Conservation (phyloP, 768 basidiomycete species). For the Suillus bovinus region DNA sequence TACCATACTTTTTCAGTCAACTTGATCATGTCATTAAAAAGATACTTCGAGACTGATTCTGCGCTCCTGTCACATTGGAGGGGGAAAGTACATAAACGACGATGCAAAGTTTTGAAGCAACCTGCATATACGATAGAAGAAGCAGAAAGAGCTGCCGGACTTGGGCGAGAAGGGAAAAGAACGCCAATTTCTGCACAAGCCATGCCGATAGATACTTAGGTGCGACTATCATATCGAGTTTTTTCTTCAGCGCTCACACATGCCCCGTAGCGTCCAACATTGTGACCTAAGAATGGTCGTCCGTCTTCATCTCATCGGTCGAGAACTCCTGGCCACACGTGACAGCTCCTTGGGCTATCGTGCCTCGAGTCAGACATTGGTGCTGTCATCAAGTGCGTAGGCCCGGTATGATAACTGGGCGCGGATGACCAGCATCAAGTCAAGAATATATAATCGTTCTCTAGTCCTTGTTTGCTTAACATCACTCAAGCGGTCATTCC, state of each 20-base stretch:
- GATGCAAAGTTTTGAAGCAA: constrained; percentile 77
- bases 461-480: background rate
- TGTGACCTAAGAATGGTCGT: background rate
- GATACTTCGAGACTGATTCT: constrained; percentile 82
- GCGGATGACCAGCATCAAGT: background rate
- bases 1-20: background rate
- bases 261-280: background rate
- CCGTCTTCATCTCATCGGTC: background rate
- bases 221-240: background rate
- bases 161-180: constrained; percentile 61
- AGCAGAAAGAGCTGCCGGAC: constrained; percentile 83
- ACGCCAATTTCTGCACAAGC: background rate
- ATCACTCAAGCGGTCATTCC: too few relatives aligned
- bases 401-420: background rate
- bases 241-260: background rate
- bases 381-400: background rate
- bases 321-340: background rate
- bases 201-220: constrained; percentile 1
- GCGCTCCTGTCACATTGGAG: constrained; percentile 84
- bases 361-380: background rate
- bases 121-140: constrained; percentile 95
- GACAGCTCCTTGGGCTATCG: background rate
- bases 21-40: constrained; percentile 26
- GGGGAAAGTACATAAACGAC: constrained; percentile 89
- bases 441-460: background rate